Base-by-base conservation (phyloP, 2,329 filamentous ascomycete species). In the Penicillium sp. region DNA sequence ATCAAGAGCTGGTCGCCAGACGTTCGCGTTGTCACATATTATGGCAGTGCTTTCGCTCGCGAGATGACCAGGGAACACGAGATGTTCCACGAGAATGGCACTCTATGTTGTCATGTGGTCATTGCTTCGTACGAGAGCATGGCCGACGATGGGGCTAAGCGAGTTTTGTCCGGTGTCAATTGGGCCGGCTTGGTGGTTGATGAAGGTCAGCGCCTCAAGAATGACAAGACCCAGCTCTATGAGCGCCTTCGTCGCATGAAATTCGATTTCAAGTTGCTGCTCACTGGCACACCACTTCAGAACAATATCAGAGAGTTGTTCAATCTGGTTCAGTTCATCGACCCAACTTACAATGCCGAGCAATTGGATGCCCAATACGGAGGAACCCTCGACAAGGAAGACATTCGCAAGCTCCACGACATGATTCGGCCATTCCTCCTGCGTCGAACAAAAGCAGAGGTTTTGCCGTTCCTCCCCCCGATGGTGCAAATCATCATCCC, bases 401-500 rank as follows among this genome's bases (percentile, higher is more conserved):
- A 93, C 57, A 82, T 97, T 12, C 83, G 85, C 0, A 82, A 90
- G 71, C 79, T 99, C 0, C 94, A 97, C 68, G 84, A 89, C 2
- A 83, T 93, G 69, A 96, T 97, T 60, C 86, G 91, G 2, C 86
- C 86, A 1, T 88, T 81, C 71, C 87, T 89, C 66, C 74, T 89
- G 31, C 83, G 88, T 47, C 87, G 94, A 44, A 97, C 94, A 2
- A 99, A 99, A 73, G 87, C 87, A 13, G 88, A 93, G 60, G 93
- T 97, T 0, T 80, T 99, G 52, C 93, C 90, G 39, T 96, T 97
- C 74, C 79, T 99, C 10, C 94, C 94, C 0, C 88, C 93, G 0
- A 92, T 99, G 85, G 89, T 90, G 1, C 93, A 97, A 69, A 92
- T 99, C 66, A 97, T 99, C 61, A 78, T 99, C 5, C 94, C 94